Evolutionary conservation across 139 green algal species (phyloP).

Genomic region (Closterium sp.): DNA sequence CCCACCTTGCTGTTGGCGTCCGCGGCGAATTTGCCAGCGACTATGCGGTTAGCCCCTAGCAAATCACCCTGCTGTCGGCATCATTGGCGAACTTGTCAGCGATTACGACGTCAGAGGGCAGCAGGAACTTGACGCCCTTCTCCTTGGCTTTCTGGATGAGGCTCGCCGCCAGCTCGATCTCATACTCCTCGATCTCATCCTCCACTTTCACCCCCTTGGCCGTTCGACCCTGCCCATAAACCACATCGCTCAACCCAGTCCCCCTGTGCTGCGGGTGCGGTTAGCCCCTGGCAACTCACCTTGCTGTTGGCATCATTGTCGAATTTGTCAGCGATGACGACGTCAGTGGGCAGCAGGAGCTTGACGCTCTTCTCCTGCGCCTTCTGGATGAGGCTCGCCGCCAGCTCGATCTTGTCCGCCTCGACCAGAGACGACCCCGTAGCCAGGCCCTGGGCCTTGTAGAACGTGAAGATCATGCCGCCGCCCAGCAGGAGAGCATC

Average conservation of each 20-base stretch:
- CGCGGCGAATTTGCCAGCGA: too few species aligned
- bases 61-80: conserved; percentile 72
- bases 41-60: too few species aligned
- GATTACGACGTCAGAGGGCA: conserved; percentile 90
- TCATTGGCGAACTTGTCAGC: conserved; percentile 93
- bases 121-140: conserved; percentile 87
- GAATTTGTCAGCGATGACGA: conserved; percentile 96
- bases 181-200: conserved; percentile 98
- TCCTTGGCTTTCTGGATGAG: conserved; percentile 70
- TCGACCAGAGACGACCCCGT: conserved; percentile 92
- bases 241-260: too few species aligned
- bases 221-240: too few species aligned
- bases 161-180: conserved; percentile 91
- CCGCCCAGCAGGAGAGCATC: conserved; percentile 81
- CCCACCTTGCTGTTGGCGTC: not conserved
- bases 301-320: conserved; percentile 82
- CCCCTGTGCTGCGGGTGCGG: too few species aligned
- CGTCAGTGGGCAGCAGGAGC: conserved; percentile 93
- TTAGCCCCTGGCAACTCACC: too few species aligned
- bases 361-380: conserved; percentile 77
- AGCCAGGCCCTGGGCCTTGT: conserved; percentile 79
- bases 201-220: too few species aligned
- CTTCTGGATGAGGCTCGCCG: conserved; percentile 78
- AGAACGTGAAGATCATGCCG: conserved; percentile 95
- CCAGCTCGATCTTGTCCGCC: conserved; percentile 96